These are phyloP conservation scores for Claviceps sp. DNA, from an alignment of 2,329 filamentous ascomycete genomes.

Conservation along the genomic window DNA sequence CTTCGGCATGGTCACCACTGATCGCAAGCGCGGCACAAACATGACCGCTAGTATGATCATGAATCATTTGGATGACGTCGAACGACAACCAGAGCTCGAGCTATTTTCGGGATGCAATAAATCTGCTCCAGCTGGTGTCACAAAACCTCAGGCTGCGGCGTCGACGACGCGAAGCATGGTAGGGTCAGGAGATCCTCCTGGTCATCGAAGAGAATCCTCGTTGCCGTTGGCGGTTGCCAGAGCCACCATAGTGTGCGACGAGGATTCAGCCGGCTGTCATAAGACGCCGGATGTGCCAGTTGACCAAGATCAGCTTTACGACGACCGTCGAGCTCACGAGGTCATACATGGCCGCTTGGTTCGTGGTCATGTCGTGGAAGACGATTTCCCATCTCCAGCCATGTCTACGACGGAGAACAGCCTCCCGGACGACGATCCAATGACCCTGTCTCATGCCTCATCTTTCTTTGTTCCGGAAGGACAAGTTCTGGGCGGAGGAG, in stretches of 20 bases:
- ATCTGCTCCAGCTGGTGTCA: constrained; percentile 7
- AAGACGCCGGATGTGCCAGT: constrained; percentile 15
- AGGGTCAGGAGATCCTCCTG: constrained; percentile 32
- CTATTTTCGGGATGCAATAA: constrained; percentile 12
- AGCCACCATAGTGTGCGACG: constrained; percentile 6
- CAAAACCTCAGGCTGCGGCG: constrained; percentile 10
- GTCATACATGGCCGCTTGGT: constrained; percentile 85
- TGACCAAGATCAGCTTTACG: constrained; percentile 42
- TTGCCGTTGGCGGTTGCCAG: constrained; percentile 5
- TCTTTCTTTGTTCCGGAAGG: constrained; percentile 60
- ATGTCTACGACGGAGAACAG: constrained; percentile 56
- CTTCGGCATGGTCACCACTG: constrained; percentile 91
- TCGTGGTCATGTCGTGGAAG: constrained; percentile 89
- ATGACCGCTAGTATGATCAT: constrained; percentile 72
- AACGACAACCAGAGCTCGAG: constrained; percentile 32
- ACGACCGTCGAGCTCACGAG: constrained; percentile 71
- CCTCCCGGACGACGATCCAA: constrained; percentile 61
- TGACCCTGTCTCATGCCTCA: constrained; percentile 68
- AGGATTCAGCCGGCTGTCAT: constrained; percentile 11
- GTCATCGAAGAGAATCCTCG: constrained; percentile 13
- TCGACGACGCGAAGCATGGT: constrained; percentile 13
- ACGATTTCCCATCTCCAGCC: constrained; percentile 73
- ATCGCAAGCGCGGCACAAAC: constrained; percentile 54
- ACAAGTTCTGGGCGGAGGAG: constrained; percentile 65
- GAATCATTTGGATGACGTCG: constrained; percentile 48